phyloP scores from a whole-genome alignment of 441 rosid species.

The Gossypium laxum region DNA sequence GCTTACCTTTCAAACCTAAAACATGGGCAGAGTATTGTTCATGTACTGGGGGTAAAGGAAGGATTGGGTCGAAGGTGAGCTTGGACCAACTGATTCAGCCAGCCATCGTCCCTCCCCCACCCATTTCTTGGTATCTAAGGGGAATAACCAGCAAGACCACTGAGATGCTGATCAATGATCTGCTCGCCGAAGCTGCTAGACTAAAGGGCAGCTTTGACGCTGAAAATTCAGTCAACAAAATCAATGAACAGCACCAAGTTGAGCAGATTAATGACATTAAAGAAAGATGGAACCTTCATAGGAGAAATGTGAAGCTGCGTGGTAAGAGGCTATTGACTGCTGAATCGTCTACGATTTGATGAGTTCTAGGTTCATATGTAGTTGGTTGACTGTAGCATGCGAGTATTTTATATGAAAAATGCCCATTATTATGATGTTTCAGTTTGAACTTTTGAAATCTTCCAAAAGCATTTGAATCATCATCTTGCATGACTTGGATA shows the following conservation, averaged over 20 bases:
- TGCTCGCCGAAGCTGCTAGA: slow-evolving; percentile 59
- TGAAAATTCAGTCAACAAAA: neutral
- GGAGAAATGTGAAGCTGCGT: slow-evolving; percentile 43
- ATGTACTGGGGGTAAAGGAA: slow-evolving; percentile 62
- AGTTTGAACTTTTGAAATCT: neutral
- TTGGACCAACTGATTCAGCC: slow-evolving; percentile 83
- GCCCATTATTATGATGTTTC: neutral
- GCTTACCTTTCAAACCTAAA: slow-evolving; percentile 58
- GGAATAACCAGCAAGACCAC: slow-evolving; percentile 75
- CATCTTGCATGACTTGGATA: neutral
- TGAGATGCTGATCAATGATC: slow-evolving; percentile 65
- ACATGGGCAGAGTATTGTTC: slow-evolving; percentile 59
- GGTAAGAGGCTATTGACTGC: slow-evolving; percentile 17
- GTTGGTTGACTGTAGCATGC: neutral
- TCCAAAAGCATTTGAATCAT: neutral
- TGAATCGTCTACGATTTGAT: slow-evolving; percentile 9
- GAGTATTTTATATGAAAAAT: neutral
- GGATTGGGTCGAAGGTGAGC: slow-evolving; percentile 64
- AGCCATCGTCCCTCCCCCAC: slow-evolving; percentile 73
- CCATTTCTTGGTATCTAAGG: slow-evolving; percentile 89
- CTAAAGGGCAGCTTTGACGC: slow-evolving; percentile 32
- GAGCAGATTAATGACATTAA: slow-evolving; percentile 34
- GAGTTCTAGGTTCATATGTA: neutral
- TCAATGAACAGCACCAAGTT: slow-evolving; percentile 10
- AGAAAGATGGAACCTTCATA: slow-evolving; percentile 53